These are phyloP conservation scores for Amaranthus hypochondriacus DNA, from an alignment of 148 eudicot species.

Conservation along the genomic window DNA sequence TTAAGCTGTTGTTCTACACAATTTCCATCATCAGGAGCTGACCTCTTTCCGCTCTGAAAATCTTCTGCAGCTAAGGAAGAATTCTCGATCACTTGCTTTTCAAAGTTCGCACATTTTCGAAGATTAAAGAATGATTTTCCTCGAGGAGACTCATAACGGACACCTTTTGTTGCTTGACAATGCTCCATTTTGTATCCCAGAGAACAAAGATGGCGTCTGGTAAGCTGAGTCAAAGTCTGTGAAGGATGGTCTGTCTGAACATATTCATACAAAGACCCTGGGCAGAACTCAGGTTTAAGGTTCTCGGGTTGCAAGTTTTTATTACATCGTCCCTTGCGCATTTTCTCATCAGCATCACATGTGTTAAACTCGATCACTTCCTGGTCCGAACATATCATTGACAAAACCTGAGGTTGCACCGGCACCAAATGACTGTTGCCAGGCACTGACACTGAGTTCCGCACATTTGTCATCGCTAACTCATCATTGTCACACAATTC, in stretches of 20 bases:
- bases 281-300: conserved; percentile 42
- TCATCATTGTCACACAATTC: conserved; percentile 12
- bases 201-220: conserved; percentile 49
- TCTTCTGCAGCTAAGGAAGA: conserved; percentile 12
- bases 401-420: conserved; percentile 15
- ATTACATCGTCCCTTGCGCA: neutral
- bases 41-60: conserved; percentile 7
- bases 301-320: conserved; percentile 34
- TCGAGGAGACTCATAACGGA: conserved; percentile 52
- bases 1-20: conserved; percentile 4
- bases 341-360: conserved; percentile 1
- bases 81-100: conserved; percentile 7
- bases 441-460: conserved; percentile 3
- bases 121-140: conserved; percentile 38
- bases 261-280: conserved; percentile 39
- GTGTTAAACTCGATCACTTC: conserved; percentile 4
- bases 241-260: conserved; percentile 1
- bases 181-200: conserved; percentile 66
- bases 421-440: conserved; percentile 15
- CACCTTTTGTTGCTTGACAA: neutral
- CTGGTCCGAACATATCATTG: conserved; percentile 21
- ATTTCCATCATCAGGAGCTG: conserved; percentile 15
- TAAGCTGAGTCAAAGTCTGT: neutral
- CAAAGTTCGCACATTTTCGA: conserved; percentile 14
- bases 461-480: neutral